Evolutionary conservation across 306 rosid species (phyloP), one percentile per base, ranked within the genome.

Genomic region (Carpinus viminea): DNA sequence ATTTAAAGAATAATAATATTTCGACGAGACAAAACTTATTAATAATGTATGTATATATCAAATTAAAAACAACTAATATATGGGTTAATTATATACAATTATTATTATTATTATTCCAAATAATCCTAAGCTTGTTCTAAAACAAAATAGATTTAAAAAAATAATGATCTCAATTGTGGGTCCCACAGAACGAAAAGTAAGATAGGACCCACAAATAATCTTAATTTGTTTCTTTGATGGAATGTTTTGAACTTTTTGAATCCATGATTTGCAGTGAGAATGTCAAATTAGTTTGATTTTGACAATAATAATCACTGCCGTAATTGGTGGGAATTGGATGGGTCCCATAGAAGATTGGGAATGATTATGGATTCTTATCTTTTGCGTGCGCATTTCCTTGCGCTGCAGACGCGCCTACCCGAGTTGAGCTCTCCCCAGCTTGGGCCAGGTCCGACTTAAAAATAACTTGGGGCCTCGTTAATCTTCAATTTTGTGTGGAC

Each of bases 241-340:
- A 48, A 18, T n/a, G 20, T 38, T 56, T 56, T 41, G 1, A 20
- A 28, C 78, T 74, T 77, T 68, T 74, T 73, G 60, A n/a, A 20
- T 54, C 78, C 68, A 74, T 8, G 51, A n/a, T 12, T 5, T n/a
- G 26, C 7, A 16, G 46, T 16, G 15, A 31, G 46, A 51, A 15
- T 38, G 61, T 65, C 31, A 34, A 53, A 69, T 31, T 18, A 73
- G 74, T 46, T 77, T 20, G 1, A 12, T 9, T 54, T 12, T 31
- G 45, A 70, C 24, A 1, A 4, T 51, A 16, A 64, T 28, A 46
- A 78, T 78, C 15, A 12, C 72, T 72, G 85, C 76, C 87, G 82
- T 78, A 76, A 87, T 78, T 85, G 76, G 36, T 48, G 91, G 82
- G 38, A 26, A n/a, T 31, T 45, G 0, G 17, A 45, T 68, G 80